phyloP scores from a whole-genome alignment of 495 filamentous ascomycete species.

The Aspergillus wentii region DNA sequence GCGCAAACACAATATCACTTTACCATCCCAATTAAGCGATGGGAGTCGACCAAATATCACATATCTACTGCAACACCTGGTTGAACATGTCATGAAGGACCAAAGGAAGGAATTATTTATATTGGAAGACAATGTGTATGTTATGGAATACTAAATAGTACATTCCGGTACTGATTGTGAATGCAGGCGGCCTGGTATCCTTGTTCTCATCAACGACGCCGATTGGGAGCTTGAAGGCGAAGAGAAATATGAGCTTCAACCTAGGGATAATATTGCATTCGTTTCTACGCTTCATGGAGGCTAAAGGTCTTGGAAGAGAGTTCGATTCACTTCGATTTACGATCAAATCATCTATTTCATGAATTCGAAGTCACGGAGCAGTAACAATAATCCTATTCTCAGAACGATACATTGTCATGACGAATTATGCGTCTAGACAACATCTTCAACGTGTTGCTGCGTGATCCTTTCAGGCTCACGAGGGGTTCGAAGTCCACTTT shows the following conservation, averaged over 20 bases:
- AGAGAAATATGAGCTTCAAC: slow-evolving; percentile 77
- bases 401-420: neutral
- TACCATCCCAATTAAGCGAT: slow-evolving; percentile 58
- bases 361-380: neutral
- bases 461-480: slow-evolving; percentile 44
- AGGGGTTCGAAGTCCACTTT: slow-evolving; percentile 37
- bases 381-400: slow-evolving; percentile 3
- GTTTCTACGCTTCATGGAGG: slow-evolving; percentile 98
- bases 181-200: slow-evolving; percentile 84
- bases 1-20: slow-evolving; percentile 59
- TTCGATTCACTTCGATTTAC: too few relatives aligned
- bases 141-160: too few relatives aligned
- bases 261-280: slow-evolving; percentile 85
- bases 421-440: slow-evolving; percentile 25
- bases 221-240: slow-evolving; percentile 99
- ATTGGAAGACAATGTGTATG: slow-evolving; percentile 81
- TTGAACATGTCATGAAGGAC: slow-evolving; percentile 79
- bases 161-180: slow-evolving; percentile 10
- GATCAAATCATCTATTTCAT: slow-evolving; percentile 1
- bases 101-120: slow-evolving; percentile 86
- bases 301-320: slow-evolving; percentile 39
- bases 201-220: slow-evolving; percentile 94
- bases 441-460: slow-evolving; percentile 46
- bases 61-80: slow-evolving; percentile 77
- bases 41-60: slow-evolving; percentile 61